Percentiles rank a stretch among this genome's conserved stretches.
phyloP scores from a whole-genome alignment of 768 basidiomycete species.

The Multifurca ochricompacta region DNA sequence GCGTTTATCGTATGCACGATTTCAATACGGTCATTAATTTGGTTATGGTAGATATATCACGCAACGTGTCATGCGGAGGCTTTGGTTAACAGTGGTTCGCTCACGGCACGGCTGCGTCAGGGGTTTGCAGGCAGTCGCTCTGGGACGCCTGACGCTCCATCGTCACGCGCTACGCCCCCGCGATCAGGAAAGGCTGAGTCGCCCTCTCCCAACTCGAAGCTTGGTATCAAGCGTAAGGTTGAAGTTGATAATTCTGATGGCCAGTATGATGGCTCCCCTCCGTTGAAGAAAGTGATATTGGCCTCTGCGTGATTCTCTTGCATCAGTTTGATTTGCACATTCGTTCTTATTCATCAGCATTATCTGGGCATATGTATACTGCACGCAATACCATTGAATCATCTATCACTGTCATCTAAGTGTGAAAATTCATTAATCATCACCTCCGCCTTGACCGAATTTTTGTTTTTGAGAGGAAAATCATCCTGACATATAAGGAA shows the following conservation, averaged over 20 bases:
- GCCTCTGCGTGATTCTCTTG: conserved; percentile 21
- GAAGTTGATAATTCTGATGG: conserved; percentile 33
- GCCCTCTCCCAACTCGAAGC: conserved; percentile 44
- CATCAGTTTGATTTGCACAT: conserved; percentile 1
- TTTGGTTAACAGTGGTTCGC: conserved; percentile 38
- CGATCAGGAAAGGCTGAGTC: conserved; percentile 29
- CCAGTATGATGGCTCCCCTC: conserved; percentile 46
- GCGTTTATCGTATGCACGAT: conserved; percentile 23
- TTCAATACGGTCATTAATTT: background rate
- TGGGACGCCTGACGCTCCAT: conserved; percentile 58
- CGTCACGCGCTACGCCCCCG: conserved; percentile 34
- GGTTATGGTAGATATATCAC: conserved; percentile 66
- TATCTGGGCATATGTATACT: conserved; percentile 19
- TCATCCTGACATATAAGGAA: background rate
- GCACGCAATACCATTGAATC: conserved; percentile 17
- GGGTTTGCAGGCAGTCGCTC: conserved; percentile 55
- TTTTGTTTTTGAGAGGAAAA: background rate
- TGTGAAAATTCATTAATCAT: no score
- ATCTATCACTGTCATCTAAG: background rate
- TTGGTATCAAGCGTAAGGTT: conserved; percentile 72
- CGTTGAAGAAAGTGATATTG: conserved; percentile 54
- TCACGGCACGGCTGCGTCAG: conserved; percentile 66
- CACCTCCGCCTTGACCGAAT: no score
- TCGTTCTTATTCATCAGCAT: conserved; percentile 17
- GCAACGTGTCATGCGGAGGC: conserved; percentile 92